Conservation (phyloP, 2,329 filamentous ascomycete genomes). For the Trichoderma citrinoviride region DNA sequence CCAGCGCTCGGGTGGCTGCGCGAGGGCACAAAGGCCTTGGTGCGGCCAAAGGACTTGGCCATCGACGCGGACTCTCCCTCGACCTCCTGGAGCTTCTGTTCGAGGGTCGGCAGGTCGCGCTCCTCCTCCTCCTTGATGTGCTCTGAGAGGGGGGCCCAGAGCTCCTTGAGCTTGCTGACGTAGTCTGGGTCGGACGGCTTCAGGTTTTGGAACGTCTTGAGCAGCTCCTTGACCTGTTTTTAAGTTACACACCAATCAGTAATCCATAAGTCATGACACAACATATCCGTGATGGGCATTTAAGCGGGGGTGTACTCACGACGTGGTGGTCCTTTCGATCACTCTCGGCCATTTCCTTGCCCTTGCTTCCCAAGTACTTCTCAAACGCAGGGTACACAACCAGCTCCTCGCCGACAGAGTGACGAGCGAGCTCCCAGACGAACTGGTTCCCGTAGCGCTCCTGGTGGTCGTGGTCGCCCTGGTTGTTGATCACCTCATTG, state of each 20-base stretch:
- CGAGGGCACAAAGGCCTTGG: constrained; percentile 53
- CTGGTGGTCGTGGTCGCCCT: constrained; percentile 38
- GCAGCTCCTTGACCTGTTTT: neutral
- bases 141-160: neutral
- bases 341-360: neutral
- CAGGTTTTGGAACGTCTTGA: neutral
- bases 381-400: constrained; percentile 30
- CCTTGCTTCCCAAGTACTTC: neutral
- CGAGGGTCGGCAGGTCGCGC: neutral
- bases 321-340: neutral
- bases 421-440: constrained; percentile 48
- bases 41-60: constrained; percentile 46
- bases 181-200: neutral
- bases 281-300: no score
- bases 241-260: neutral
- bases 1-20: constrained; percentile 51
- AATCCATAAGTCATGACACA: neutral
- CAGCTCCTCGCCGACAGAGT: constrained; percentile 48
- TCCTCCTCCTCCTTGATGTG: constrained; percentile 6
- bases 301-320: neutral
- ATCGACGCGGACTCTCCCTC: constrained; percentile 26
- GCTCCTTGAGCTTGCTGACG: neutral
- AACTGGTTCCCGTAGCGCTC: constrained; percentile 47
- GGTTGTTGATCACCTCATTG: constrained; percentile 39
- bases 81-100: neutral